Percentiles rank a stretch among this genome's conserved stretches.
These are phyloP conservation scores for Penicillium crystallinum DNA, from an alignment of 495 filamentous ascomycete species.

Conservation along the genomic window DNA sequence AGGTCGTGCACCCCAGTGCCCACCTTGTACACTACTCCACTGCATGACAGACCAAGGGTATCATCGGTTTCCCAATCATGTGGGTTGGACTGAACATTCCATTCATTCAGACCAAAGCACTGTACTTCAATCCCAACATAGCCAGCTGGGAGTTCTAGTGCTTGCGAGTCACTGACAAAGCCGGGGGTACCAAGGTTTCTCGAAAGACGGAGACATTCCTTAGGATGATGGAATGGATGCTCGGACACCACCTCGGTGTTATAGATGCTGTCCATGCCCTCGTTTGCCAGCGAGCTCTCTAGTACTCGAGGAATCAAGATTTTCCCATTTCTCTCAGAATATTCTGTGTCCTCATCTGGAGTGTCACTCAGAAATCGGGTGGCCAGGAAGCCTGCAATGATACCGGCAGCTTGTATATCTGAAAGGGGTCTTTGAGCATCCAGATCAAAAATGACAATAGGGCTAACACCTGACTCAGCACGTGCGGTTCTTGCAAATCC, in stretches of 20 bases:
- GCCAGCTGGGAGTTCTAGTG: conserved; percentile 7
- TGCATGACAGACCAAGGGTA: conserved; percentile 37
- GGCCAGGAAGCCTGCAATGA: conserved; percentile 14
- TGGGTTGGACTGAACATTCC: conserved; percentile 28
- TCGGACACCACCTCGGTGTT: background rate
- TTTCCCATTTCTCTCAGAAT: conserved; percentile 15
- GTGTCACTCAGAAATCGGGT: conserved; percentile 7
- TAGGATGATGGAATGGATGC: conserved; percentile 9
- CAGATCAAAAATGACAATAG: conserved; percentile 27
- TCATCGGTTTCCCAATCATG: conserved; percentile 15
- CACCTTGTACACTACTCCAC: conserved; percentile 36
- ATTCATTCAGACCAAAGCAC: conserved; percentile 35
- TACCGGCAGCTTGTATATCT: background rate
- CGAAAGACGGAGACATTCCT: conserved; percentile 7
- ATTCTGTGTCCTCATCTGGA: conserved; percentile 17
- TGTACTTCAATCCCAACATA: conserved; percentile 27
- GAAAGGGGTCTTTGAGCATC: conserved; percentile 8
- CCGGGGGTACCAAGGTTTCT: background rate
- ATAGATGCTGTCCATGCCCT: background rate
- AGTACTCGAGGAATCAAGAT: conserved; percentile 24
- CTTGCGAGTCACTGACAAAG: conserved; percentile 3
- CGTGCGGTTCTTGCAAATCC: conserved; percentile 32
- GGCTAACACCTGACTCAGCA: conserved; percentile 22
- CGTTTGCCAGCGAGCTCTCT: conserved; percentile 7
- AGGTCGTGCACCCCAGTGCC: conserved; percentile 23